These are phyloP conservation scores for Leishmania mexicana DNA, from an alignment of 208 protist genomes.

Conservation along the genomic window DNA sequence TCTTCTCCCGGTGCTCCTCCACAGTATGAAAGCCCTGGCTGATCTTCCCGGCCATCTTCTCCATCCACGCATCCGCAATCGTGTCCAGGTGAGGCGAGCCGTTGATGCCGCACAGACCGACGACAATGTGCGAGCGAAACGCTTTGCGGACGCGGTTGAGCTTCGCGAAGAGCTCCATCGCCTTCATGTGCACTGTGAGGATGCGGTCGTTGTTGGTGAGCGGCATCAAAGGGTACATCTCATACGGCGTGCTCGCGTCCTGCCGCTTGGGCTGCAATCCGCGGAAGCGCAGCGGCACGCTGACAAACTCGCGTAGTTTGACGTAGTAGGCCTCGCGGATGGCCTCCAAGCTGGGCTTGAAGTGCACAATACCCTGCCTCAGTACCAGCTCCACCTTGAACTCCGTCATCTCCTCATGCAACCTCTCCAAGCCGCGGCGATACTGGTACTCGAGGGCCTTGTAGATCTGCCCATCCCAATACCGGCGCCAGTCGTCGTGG, in stretches of 20 bases:
- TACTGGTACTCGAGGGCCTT: slow-evolving; percentile 97
- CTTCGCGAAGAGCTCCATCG: slow-evolving; percentile 92
- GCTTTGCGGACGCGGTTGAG: slow-evolving; percentile 87
- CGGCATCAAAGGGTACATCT: slow-evolving; percentile 92
- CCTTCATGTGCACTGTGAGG: slow-evolving; percentile 90
- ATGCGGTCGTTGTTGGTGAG: slow-evolving; percentile 86
- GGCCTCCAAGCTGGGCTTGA: slow-evolving; percentile 95
- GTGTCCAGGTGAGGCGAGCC: slow-evolving; percentile 90
- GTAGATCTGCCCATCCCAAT: slow-evolving; percentile 98
- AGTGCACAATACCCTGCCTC: slow-evolving; percentile 91
- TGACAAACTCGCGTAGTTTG: slow-evolving; percentile 94
- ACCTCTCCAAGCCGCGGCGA: slow-evolving; percentile 85
- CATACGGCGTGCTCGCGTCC: slow-evolving; percentile 52
- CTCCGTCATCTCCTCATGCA: slow-evolving; percentile 94
- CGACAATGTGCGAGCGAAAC: slow-evolving; percentile 84
- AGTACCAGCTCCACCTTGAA: slow-evolving; percentile 94
- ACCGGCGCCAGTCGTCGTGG: slow-evolving; percentile 90
- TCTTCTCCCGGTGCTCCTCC: slow-evolving; percentile 83
- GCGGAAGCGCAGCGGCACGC: slow-evolving; percentile 92
- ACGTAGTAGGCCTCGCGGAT: slow-evolving; percentile 95
- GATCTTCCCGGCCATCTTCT: slow-evolving; percentile 64
- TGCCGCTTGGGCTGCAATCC: slow-evolving; percentile 89
- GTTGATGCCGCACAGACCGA: slow-evolving; percentile 90
- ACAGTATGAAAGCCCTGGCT: slow-evolving; percentile 88
- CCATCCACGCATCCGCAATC: slow-evolving; percentile 81